A percentile compares a stretch with the other conserved stretches of the same genome.
Conservation (phyloP, 1,284 basidiomycete species). For the Fomitopsis palustris region DNA sequence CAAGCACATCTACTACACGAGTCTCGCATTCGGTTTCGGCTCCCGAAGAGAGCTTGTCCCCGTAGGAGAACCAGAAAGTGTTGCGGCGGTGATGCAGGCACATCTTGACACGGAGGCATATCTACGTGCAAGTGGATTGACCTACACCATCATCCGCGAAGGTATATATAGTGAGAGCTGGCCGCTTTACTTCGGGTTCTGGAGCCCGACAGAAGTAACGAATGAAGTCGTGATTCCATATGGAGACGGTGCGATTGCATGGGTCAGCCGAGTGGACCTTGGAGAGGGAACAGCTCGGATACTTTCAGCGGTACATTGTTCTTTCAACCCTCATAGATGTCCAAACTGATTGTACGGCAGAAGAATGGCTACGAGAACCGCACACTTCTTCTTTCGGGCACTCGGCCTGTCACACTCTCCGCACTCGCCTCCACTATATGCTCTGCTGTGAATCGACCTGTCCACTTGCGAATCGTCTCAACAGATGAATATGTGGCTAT, state of each 20-base stretch:
- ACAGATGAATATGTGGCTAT: conserved; percentile 26
- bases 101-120: conserved; percentile 35
- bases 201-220: conserved; percentile 15
- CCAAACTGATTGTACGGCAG: neutral
- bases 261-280: conserved; percentile 30
- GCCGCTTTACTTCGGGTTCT: conserved; percentile 34
- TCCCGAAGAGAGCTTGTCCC: neutral
- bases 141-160: conserved; percentile 35
- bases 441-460: conserved; percentile 15
- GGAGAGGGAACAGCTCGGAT: conserved; percentile 32
- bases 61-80: conserved; percentile 12
- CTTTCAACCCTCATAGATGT: neutral
- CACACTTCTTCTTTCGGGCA: conserved; percentile 28
- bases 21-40: conserved; percentile 30
- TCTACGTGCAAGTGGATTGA: conserved; percentile 31
- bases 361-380: conserved; percentile 27
- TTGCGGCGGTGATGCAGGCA: conserved; percentile 33
- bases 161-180: conserved; percentile 38
- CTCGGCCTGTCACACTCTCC: conserved; percentile 20
- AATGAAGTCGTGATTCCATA: conserved; percentile 25
- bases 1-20: conserved; percentile 37
- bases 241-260: conserved; percentile 30
- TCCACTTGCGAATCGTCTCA: conserved; percentile 23
- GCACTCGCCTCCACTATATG: conserved; percentile 23
- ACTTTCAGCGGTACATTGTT: conserved; percentile 20